A percentile compares a stretch with the other conserved stretches of the same genome.
These are phyloP conservation scores for Lithocarpus polystachyus DNA, from an alignment of 306 rosid species.

Conservation along the genomic window DNA sequence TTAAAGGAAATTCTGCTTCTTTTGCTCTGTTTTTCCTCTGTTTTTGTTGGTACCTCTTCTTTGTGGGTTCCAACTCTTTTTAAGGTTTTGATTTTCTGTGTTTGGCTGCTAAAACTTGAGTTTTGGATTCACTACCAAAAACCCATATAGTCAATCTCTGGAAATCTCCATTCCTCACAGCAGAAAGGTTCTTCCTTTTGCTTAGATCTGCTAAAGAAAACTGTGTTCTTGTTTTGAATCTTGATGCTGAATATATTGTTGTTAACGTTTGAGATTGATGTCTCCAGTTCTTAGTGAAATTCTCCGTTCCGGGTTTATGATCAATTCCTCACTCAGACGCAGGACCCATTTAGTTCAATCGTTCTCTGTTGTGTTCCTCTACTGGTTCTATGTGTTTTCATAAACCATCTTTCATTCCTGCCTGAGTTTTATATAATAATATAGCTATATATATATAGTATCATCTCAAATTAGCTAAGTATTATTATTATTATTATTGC, in stretches of 20 bases:
- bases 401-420: constrained; percentile 14
- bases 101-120: background rate
- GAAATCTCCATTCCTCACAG: background rate
- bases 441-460: constrained; percentile 1
- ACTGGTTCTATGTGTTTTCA: constrained; percentile 95
- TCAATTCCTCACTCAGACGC: constrained; percentile 73
- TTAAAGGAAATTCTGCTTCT: background rate
- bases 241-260: constrained; percentile 32
- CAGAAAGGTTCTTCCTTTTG: constrained; percentile 4
- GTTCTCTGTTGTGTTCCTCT: constrained; percentile 84
- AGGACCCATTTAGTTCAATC: constrained; percentile 91
- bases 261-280: constrained; percentile 72
- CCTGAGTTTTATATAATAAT: background rate
- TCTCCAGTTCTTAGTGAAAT: constrained; percentile 94
- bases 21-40: background rate
- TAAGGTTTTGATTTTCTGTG: background rate
- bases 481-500: background rate
- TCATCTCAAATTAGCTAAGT: background rate
- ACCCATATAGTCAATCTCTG: background rate
- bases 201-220: background rate
- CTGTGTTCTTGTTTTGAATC: background rate
- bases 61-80: background rate
- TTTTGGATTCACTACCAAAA: background rate
- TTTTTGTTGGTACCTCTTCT: background rate
- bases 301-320: constrained; percentile 85